Evolutionary conservation across 148 eudicot species (phyloP).

Genomic region (Vaccinium vitisidaea): DNA sequence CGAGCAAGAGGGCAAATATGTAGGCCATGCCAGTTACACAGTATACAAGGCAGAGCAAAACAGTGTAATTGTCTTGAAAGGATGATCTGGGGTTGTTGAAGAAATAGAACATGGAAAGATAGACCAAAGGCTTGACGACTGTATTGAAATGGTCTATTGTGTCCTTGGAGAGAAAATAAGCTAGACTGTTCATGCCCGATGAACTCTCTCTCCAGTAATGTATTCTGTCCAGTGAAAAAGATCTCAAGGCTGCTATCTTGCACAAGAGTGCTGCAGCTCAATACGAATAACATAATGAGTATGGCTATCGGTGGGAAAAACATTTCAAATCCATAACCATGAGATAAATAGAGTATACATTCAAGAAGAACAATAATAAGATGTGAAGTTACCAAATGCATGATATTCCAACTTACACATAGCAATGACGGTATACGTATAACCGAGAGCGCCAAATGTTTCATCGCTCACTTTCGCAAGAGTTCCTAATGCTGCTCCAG

Average conservation of each 20-base stretch:
- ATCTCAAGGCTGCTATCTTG: conserved; percentile 82
- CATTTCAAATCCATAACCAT: background rate
- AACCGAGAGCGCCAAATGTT: conserved; percentile 79
- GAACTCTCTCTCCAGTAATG: conserved; percentile 87
- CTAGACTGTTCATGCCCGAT: conserved; percentile 82
- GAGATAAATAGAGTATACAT: background rate
- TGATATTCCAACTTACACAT: conserved; percentile 63
- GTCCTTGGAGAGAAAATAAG: conserved; percentile 88
- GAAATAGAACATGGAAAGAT: conserved; percentile 90
- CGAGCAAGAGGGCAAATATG: conserved; percentile 71
- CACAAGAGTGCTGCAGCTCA: conserved; percentile 68
- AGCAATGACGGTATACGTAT: conserved; percentile 84
- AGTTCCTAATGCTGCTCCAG: conserved; percentile 90
- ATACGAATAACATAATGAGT: conserved; percentile 9
- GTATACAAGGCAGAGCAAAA: conserved; percentile 81
- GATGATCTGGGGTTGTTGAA: conserved; percentile 89
- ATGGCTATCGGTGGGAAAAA: background rate
- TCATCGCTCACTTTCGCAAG: conserved; percentile 78
- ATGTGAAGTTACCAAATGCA: background rate
- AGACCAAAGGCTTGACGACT: conserved; percentile 78
- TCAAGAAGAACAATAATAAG: background rate
- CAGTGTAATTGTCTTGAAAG: conserved; percentile 61
- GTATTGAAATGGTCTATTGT: conserved; percentile 76
- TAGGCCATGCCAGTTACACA: conserved; percentile 97
- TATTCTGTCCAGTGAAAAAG: conserved; percentile 80